Percentiles rank a stretch among this genome's conserved stretches.
Conservation (phyloP, 2,329 filamentous ascomycete species). For the Raffaelea arxii region DNA sequence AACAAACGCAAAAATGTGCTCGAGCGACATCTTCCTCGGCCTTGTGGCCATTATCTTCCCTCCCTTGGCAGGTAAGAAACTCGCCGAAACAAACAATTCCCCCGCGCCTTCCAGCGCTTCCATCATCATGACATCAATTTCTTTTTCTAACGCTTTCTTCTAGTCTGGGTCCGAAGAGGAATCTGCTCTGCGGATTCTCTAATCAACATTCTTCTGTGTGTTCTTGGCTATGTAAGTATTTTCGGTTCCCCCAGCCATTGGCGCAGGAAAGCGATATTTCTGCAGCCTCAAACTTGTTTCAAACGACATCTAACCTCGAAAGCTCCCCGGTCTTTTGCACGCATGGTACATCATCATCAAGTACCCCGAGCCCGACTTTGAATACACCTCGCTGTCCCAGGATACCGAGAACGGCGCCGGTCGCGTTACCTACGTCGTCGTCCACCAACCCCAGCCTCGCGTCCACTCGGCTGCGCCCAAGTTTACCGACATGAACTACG, state of each 20-base stretch:
- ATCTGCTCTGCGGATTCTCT: constrained; percentile 86
- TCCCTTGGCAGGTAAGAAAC: constrained; percentile 48
- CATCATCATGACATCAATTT: too few species aligned
- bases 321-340: constrained; percentile 81
- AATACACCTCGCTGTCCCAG: constrained; percentile 57
- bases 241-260: too few species aligned
- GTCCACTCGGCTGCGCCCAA: constrained; percentile 16
- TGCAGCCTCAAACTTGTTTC: too few species aligned
- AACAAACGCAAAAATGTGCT: constrained; percentile 35
- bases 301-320: too few species aligned
- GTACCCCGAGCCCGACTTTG: constrained; percentile 65
- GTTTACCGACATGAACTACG: constrained; percentile 34
- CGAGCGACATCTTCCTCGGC: constrained; percentile 52
- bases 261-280: too few species aligned
- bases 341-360: constrained; percentile 97
- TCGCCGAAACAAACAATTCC: too few species aligned
- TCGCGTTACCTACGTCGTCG: constrained; percentile 70
- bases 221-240: constrained; percentile 52
- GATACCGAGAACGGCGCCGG: constrained; percentile 34
- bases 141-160: constrained; percentile 11
- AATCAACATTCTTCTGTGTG: constrained; percentile 88
- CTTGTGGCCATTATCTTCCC: constrained; percentile 55
- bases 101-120: too few species aligned
- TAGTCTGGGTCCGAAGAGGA: constrained; percentile 94
- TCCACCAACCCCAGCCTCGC: constrained; percentile 29